Conservation (phyloP, 1,139 yeast species). For the Saccharomycopsis phalli region DNA sequence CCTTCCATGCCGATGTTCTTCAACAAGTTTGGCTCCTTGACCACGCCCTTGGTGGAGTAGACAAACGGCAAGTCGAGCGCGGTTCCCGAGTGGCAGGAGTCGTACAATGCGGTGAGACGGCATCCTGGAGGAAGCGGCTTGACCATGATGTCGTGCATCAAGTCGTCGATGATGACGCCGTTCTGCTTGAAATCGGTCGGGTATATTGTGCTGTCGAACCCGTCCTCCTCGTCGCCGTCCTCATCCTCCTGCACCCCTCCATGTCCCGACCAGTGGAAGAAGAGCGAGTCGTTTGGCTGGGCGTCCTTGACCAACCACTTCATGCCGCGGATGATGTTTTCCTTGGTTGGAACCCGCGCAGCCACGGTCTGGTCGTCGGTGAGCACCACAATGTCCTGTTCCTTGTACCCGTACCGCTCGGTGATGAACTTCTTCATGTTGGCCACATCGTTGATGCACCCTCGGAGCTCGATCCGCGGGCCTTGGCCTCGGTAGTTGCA, state of each 20-base stretch:
- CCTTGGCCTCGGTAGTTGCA: conserved; percentile 59
- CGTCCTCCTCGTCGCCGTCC: conserved; percentile 74
- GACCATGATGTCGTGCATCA: conserved; percentile 53
- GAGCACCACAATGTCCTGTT: conserved; percentile 66
- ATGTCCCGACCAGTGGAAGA: conserved; percentile 74
- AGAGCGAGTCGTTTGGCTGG: conserved; percentile 52
- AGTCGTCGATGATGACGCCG: conserved; percentile 64
- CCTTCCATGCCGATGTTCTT: conserved; percentile 66
- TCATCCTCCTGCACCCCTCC: conserved; percentile 64
- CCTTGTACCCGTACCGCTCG: conserved; percentile 45
- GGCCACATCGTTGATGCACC: conserved; percentile 63
- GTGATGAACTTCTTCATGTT: conserved; percentile 42
- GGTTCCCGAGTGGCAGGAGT: conserved; percentile 77
- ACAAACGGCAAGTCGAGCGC: conserved; percentile 68
- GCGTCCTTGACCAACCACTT: conserved; percentile 71
- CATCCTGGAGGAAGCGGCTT: conserved; percentile 61
- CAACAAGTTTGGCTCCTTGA: conserved; percentile 66
- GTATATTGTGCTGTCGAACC: conserved; percentile 67
- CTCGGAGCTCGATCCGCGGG: conserved; percentile 41
- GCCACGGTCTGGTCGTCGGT: conserved; percentile 55
- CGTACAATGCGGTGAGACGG: conserved; percentile 64
- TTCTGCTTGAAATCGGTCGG: conserved; percentile 62
- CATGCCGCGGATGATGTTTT: conserved; percentile 65
- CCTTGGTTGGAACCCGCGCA: conserved; percentile 54
- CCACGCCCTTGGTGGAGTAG: conserved; percentile 67